Conservation (phyloP, 495 filamentous ascomycete genomes). For the Penicillium mononematosum region DNA sequence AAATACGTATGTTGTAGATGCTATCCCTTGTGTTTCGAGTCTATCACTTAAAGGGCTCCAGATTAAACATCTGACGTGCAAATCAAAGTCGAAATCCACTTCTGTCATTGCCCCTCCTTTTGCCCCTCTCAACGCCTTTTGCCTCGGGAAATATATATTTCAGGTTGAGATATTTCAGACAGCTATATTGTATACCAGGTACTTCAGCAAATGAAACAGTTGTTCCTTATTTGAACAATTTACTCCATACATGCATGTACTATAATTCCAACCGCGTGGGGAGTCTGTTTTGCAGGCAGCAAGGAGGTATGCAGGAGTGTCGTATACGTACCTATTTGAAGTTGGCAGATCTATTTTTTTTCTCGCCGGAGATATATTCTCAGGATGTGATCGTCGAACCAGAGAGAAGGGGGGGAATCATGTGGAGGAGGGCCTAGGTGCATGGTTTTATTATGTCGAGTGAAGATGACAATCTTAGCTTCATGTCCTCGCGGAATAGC, state of each 20-base stretch:
- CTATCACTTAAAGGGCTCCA: neutral
- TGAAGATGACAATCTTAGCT: neutral
- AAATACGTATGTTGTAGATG: neutral
- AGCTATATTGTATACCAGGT: no score
- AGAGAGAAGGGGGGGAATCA: constrained; percentile 1
- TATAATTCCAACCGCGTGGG: constrained; percentile 9
- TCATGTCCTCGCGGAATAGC: neutral
- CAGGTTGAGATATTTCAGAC: neutral
- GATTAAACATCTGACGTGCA: neutral
- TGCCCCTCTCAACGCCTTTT: neutral
- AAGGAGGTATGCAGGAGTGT: constrained; percentile 10
- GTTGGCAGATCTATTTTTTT: neutral
- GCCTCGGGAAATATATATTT: neutral
- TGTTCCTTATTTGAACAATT: neutral
- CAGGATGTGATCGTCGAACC: constrained; percentile 13
- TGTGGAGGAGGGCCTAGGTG: constrained; percentile 1
- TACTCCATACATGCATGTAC: neutral
- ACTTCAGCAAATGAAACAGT: no score
- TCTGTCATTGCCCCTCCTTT: constrained; percentile 3
- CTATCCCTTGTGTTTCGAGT: neutral
- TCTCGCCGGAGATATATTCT: constrained; percentile 1
- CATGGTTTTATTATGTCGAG: neutral
- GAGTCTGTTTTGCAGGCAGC: constrained; percentile 12
- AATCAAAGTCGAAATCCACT: neutral
- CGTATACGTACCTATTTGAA: constrained; percentile 15